Conservation (phyloP, 2,329 filamentous ascomycete species). For the Emmonsia crescens region DNA sequence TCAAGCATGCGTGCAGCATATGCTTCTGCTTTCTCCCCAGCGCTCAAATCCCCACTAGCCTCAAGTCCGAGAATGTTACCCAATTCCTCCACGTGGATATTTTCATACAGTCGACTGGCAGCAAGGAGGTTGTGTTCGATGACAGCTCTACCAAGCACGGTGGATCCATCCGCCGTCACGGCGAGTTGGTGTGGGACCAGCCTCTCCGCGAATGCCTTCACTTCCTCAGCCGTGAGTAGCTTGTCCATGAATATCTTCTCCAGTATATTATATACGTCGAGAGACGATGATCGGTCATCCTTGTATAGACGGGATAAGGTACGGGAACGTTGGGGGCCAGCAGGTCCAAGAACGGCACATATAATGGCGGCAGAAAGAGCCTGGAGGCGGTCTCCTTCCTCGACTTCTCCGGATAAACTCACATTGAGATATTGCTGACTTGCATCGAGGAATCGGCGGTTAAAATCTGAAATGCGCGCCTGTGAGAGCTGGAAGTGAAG, state of each 20-base stretch:
- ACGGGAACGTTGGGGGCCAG: conserved; percentile 71
- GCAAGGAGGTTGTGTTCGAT: conserved; percentile 92
- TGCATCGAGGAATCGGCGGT: conserved; percentile 79
- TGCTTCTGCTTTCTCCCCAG: conserved; percentile 68
- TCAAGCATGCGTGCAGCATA: conserved; percentile 95
- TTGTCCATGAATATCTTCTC: conserved; percentile 97
- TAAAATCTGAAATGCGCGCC: conserved; percentile 84
- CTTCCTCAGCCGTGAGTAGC: conserved; percentile 68
- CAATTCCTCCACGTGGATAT: conserved; percentile 65
- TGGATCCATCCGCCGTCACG: conserved; percentile 78
- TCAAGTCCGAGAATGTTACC: conserved; percentile 68
- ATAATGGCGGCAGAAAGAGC: conserved; percentile 80
- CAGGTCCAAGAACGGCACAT: conserved; percentile 84
- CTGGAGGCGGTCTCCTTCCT: conserved; percentile 74
- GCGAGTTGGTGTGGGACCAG: conserved; percentile 84
- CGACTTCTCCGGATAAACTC: conserved; percentile 65
- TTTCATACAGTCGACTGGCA: conserved; percentile 66
- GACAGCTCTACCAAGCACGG: conserved; percentile 84
- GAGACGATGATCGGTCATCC: conserved; percentile 67
- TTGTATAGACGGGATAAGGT: conserved; percentile 80
- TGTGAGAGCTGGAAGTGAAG: conserved; percentile 85
- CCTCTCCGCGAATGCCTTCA: conserved; percentile 70
- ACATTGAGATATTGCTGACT: conserved; percentile 81
- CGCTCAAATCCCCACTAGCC: conserved; percentile 30
- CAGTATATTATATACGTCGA: conserved; percentile 69